Conservation (phyloP, 2,329 filamentous ascomycete genomes). For the Phialocephala sp. region DNA sequence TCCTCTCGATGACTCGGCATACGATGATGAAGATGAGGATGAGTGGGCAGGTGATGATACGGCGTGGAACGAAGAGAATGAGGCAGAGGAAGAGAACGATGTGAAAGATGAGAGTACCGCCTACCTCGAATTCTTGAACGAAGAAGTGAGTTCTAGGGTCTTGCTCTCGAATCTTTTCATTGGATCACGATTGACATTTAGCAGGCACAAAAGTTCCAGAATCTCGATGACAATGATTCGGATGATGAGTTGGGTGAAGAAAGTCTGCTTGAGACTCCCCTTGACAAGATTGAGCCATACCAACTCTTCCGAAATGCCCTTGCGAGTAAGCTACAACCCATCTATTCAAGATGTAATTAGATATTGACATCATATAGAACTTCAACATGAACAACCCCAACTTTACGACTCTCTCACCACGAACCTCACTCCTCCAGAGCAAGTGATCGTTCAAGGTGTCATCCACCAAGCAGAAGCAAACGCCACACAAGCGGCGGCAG, state of each 20-base stretch:
- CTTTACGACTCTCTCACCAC: conserved; percentile 83
- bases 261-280: conserved; percentile 88
- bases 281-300: conserved; percentile 96
- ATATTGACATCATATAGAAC: conserved; percentile 56
- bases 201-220: conserved; percentile 82
- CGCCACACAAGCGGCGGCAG: conserved; percentile 32
- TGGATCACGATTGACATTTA: conserved; percentile 16
- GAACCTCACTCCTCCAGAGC: conserved; percentile 80
- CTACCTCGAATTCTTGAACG: conserved; percentile 94
- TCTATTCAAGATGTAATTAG: background rate
- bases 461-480: conserved; percentile 52
- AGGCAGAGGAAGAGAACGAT: conserved; percentile 52
- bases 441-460: conserved; percentile 78
- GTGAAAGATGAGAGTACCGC: conserved; percentile 70
- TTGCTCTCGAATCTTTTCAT: background rate
- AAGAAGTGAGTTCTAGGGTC: conserved; percentile 65
- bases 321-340: conserved; percentile 65
- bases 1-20: conserved; percentile 65
- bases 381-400: conserved; percentile 90
- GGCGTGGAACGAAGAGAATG: conserved; percentile 75
- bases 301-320: conserved; percentile 83
- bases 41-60: conserved; percentile 82
- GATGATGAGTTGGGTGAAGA: conserved; percentile 93
- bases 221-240: conserved; percentile 70
- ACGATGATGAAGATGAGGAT: conserved; percentile 74